These are phyloP conservation scores for Capillidium heterosporum DNA, from an alignment of 371 early-diverging fungal genomes.

Conservation along the genomic window DNA sequence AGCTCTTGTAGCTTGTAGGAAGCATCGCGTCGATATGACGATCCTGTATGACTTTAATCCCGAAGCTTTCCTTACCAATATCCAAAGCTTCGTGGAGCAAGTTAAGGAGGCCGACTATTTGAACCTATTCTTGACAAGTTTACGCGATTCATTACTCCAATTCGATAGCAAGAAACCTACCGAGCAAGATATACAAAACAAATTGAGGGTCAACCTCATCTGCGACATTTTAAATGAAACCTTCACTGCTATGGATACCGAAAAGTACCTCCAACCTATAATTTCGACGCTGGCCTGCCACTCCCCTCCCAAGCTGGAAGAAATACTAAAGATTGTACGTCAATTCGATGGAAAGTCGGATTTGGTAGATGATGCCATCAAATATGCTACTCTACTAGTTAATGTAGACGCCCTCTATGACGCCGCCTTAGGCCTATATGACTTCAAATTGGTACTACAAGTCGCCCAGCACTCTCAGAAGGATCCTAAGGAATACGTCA, in stretches of 20 bases:
- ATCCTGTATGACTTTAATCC: conserved; percentile 65
- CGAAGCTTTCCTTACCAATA: conserved; percentile 38
- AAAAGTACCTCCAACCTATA: conserved; percentile 58
- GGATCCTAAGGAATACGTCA: conserved; percentile 90
- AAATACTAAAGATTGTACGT: conserved; percentile 45
- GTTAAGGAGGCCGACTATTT: conserved; percentile 68
- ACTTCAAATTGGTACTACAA: conserved; percentile 76
- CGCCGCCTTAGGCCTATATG: conserved; percentile 87
- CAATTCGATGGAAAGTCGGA: conserved; percentile 25
- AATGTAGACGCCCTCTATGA: conserved; percentile 73
- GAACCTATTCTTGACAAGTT: conserved; percentile 72
- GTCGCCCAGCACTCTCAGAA: conserved; percentile 84
- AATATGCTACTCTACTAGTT: conserved; percentile 79
- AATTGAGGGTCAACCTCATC: conserved; percentile 50
- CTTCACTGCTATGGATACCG: conserved; percentile 32
- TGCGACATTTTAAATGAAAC: conserved; percentile 50
- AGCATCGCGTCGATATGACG: conserved; percentile 85
- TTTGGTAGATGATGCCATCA: conserved; percentile 35
- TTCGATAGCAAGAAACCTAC: neutral
- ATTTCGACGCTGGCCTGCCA: conserved; percentile 73
- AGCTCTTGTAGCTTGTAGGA: conserved; percentile 73
- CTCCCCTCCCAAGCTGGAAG: conserved; percentile 67
- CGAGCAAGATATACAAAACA: neutral
- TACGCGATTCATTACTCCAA: conserved; percentile 21
- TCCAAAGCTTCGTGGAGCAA: conserved; percentile 50